Evolutionary conservation across 345 rosid genomes (phyloP).

Genomic region (Gossypium rotundifolium): DNA sequence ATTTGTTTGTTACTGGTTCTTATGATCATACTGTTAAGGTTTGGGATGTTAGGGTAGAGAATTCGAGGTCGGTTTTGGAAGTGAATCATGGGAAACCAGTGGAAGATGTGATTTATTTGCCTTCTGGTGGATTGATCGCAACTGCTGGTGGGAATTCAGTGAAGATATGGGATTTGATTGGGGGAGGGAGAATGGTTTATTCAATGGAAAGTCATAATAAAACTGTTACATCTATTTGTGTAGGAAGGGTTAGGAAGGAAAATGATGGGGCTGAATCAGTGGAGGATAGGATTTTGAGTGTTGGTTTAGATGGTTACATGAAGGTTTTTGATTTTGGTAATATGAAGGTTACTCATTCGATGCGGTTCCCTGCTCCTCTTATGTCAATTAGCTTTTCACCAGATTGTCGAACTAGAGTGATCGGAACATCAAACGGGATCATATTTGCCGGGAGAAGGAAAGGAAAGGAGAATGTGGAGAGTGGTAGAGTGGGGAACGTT

Average conservation of each 20-base stretch:
- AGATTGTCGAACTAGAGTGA: conserved; percentile 45
- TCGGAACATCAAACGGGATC: conserved; percentile 69
- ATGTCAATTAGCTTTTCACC: conserved; percentile 68
- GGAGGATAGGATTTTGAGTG: conserved; percentile 68
- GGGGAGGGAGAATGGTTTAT: conserved; percentile 72
- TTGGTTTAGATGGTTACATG: conserved; percentile 86
- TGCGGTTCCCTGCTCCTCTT: conserved; percentile 86
- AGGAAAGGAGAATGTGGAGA: conserved; percentile 42
- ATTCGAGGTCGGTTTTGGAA: conserved; percentile 45
- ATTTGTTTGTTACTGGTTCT: conserved; percentile 76
- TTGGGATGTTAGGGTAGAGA: conserved; percentile 79
- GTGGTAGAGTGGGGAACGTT: conserved; percentile 14
- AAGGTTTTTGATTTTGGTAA: conserved; percentile 79
- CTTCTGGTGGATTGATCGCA: conserved; percentile 81
- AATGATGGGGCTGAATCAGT: conserved; percentile 26
- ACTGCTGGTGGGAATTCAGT: conserved; percentile 79
- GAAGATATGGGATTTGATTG: conserved; percentile 87
- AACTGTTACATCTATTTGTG: conserved; percentile 59
- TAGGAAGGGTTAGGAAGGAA: conserved; percentile 44
- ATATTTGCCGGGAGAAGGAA: conserved; percentile 73
- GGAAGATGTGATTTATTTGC: conserved; percentile 81
- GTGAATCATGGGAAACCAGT: conserved; percentile 81
- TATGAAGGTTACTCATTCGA: conserved; percentile 75
- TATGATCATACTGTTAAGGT: conserved; percentile 87
- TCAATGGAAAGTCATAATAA: conserved; percentile 94